Conservation (phyloP, 1,284 basidiomycete genomes). For the Rhodotorula mucilaginosa region DNA sequence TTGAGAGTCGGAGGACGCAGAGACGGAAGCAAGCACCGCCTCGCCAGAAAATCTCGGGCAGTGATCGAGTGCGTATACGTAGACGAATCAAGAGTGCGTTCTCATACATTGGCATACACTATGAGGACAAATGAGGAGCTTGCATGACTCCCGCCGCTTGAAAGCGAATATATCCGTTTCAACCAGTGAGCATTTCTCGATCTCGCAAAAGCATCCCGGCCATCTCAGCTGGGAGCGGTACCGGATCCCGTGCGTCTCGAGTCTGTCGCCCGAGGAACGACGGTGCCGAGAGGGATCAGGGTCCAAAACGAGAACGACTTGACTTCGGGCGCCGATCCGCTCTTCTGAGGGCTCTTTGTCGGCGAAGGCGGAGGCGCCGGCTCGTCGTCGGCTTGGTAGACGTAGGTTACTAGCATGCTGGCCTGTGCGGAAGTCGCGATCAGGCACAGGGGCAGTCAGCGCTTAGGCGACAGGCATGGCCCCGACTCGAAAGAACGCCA, state of each 20-base stretch:
- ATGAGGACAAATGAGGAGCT: too few species aligned
- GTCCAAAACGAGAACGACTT: slow-evolving; percentile 85
- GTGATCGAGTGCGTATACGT: too few species aligned
- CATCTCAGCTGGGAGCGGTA: not conserved
- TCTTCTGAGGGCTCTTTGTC: slow-evolving; percentile 58
- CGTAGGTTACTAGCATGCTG: slow-evolving; percentile 86
- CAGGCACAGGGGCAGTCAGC: slow-evolving; percentile 4
- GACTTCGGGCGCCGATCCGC: slow-evolving; percentile 47
- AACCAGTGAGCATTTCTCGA: too few species aligned
- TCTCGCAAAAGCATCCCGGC: too few species aligned
- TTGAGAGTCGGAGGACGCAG: too few species aligned
- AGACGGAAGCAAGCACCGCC: too few species aligned
- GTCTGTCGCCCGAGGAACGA: slow-evolving; percentile 46
- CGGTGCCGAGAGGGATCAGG: slow-evolving; percentile 69
- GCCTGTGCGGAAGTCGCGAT: slow-evolving; percentile 59
- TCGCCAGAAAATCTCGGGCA: too few species aligned
- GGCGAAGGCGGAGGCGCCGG: slow-evolving; percentile 41
- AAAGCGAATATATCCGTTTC: too few species aligned
- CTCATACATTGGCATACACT: too few species aligned
- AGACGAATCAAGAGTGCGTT: too few species aligned
- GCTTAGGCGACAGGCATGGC: not conserved
- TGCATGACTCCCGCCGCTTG: too few species aligned
- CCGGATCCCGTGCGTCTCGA: slow-evolving; percentile 19
- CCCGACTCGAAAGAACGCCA: slow-evolving; percentile 7
- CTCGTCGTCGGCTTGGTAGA: slow-evolving; percentile 79